Evolutionary conservation across 1,284 basidiomycete species (phyloP).

Genomic region (Cerioporus squamosus): DNA sequence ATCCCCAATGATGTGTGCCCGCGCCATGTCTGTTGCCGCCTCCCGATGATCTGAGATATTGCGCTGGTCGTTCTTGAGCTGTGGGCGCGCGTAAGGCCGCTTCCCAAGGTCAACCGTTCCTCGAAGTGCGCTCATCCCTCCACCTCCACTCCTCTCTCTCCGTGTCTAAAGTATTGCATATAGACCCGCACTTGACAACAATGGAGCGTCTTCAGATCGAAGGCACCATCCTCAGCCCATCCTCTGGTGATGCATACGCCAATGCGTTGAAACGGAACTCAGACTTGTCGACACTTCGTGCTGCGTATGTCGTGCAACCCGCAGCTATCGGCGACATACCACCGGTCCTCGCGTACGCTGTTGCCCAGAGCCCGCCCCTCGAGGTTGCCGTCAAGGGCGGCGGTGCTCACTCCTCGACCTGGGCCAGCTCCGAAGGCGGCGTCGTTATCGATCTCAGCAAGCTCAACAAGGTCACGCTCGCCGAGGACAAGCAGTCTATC

Average conservation of each 20-base stretch:
- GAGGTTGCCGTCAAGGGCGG: slow-evolving; percentile 33
- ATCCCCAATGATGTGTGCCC: too few species aligned
- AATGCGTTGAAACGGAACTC: slow-evolving; percentile 26
- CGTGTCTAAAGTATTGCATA: too few species aligned
- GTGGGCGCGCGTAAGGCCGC: too few species aligned
- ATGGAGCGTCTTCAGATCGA: slow-evolving; percentile 13
- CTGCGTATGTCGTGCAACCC: slow-evolving; percentile 28
- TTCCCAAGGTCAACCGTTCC: too few species aligned
- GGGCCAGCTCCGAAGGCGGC: slow-evolving; percentile 37
- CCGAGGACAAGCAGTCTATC: slow-evolving; percentile 30
- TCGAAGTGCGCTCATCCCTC: too few species aligned
- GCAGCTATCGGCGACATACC: slow-evolving; percentile 24
- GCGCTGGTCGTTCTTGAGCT: too few species aligned
- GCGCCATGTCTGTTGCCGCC: too few species aligned
- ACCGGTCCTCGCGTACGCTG: slow-evolving; percentile 22
- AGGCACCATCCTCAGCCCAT: slow-evolving; percentile 16
- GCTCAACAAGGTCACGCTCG: slow-evolving; percentile 36
- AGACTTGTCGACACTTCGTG: slow-evolving; percentile 27
- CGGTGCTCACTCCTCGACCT: slow-evolving; percentile 30
- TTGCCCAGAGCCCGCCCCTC: slow-evolving; percentile 21
- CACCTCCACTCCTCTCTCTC: too few species aligned
- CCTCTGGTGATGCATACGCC: slow-evolving; percentile 18
- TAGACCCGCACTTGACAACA: neutral
- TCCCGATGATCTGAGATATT: too few species aligned
- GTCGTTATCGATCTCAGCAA: slow-evolving; percentile 44